Evolutionary conservation across 768 basidiomycete genomes (phyloP).

Genomic region (Mrakia gelida): DNA sequence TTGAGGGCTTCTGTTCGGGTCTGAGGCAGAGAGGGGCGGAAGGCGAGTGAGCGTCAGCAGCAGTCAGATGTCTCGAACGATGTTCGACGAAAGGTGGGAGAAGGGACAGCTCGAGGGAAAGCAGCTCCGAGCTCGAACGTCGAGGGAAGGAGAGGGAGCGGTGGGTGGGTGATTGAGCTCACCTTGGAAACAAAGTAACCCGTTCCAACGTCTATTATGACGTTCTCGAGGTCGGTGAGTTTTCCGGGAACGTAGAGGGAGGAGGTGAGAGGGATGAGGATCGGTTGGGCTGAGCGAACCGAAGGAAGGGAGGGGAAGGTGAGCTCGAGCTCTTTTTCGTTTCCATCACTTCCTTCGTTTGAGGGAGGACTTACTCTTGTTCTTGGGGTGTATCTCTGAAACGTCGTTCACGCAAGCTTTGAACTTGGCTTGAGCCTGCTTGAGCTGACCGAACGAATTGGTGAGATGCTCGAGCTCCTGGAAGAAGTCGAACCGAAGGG

Average conservation of each 20-base stretch:
- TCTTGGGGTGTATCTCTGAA: constrained; percentile 64
- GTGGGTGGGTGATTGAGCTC: too few species aligned
- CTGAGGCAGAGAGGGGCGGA: constrained; percentile 47
- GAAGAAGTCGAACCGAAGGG: too few species aligned
- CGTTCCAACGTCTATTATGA: constrained; percentile 92
- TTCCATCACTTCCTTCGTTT: too few species aligned
- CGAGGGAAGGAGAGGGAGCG: background rate
- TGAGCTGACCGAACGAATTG: constrained; percentile 85
- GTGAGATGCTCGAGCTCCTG: constrained; percentile 91
- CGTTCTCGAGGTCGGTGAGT: constrained; percentile 72
- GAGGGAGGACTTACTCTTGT: constrained; percentile 45
- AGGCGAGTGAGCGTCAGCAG: too few species aligned
- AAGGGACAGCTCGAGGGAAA: background rate
- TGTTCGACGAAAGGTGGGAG: constrained; percentile 6
- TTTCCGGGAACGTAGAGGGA: constrained; percentile 94
- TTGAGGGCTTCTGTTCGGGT: constrained; percentile 71
- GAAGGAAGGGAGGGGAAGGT: background rate
- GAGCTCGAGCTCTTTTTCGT: background rate
- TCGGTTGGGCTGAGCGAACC: constrained; percentile 63
- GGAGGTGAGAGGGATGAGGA: constrained; percentile 87
- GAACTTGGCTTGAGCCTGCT: constrained; percentile 90
- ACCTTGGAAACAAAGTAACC: constrained; percentile 97
- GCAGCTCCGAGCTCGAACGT: background rate
- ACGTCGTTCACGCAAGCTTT: constrained; percentile 78
- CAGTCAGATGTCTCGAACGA: background rate